Evolutionary conservation across 2,329 filamentous ascomycete species (phyloP), one percentile per base, ranked within the genome.

Genomic region (Pezicula carpinea): DNA sequence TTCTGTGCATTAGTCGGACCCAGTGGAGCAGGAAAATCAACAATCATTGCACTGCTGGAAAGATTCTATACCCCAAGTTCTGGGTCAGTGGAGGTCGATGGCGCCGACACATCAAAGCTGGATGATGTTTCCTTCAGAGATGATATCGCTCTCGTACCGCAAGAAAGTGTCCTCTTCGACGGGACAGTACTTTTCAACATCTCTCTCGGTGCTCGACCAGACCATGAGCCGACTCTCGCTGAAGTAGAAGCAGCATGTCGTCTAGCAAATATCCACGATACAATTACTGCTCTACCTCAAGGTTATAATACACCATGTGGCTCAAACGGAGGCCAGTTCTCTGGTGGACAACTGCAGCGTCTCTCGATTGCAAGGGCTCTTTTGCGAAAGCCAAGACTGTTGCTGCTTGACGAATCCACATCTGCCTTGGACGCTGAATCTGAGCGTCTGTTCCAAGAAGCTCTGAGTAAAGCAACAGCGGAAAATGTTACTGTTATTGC

Each of bases 371-470:
- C 89, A 0, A 76, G 89, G 13, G 87, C 88, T 0, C 70, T 93
- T 2, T 75, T 89, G 2, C 77, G 87, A 0, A 77, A 79, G 50
- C 89, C 89, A 0, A 76, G 82, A 33, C 71, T 93, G 2, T 66
- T 95, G 19, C 77, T 95, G 35, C 73, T 95, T 1, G 89, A 95
- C 57, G 89, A 95, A 69, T 86, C 86, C 19, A 95, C 88, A 0
- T 87, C 83, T 38, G 85, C 85, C 3, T 72, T 95, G 2, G 89
- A 95, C 58, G 78, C 80, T 0, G 82, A 83, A 58, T 85, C 79
- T 42, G 85, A 88, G 43, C 70, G 72, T 5, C 66, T 83, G 8
- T 75, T 95, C 19, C 78, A 87, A 46, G 74, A 84, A 21, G 83
- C 81, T 0, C 68, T 89, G 36, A 80, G 87, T 64, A 71, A 67